Conservation (phyloP, 805 yeast species). For the Candida ponderosae region DNA sequence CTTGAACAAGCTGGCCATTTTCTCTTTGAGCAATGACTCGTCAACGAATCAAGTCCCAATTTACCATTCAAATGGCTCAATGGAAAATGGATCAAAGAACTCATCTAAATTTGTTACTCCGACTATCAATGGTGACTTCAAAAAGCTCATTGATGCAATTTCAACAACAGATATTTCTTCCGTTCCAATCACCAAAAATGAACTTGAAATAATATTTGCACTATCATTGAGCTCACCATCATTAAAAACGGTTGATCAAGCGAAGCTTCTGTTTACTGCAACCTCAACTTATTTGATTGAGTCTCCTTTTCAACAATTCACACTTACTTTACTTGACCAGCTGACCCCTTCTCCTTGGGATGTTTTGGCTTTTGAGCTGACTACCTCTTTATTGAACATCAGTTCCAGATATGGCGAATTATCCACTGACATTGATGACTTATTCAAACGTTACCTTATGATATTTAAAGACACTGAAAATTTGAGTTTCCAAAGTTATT, state of each 20-base stretch:
- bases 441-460: slow-evolving; percentile 20
- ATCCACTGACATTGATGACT: slow-evolving; percentile 6
- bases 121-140: slow-evolving; percentile 11
- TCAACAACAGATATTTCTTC: slow-evolving; percentile 9
- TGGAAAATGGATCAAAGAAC: neutral
- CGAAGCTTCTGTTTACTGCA: slow-evolving; percentile 29
- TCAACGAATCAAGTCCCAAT: slow-evolving; percentile 2
- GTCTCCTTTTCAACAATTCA: slow-evolving; percentile 42
- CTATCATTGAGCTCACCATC: slow-evolving; percentile 30
- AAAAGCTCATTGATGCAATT: slow-evolving; percentile 12
- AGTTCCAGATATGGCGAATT: slow-evolving; percentile 21
- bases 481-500: slow-evolving; percentile 14
- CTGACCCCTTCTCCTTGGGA: slow-evolving; percentile 32
- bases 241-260: slow-evolving; percentile 28
- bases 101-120: too few relatives aligned
- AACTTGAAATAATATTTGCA: slow-evolving; percentile 46
- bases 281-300: slow-evolving; percentile 41
- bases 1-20: slow-evolving; percentile 16
- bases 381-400: slow-evolving; percentile 21
- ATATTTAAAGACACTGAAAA: slow-evolving; percentile 7
- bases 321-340: slow-evolving; percentile 26
- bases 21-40: slow-evolving; percentile 11
- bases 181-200: slow-evolving; percentile 32
- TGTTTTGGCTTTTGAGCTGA: slow-evolving; percentile 25
- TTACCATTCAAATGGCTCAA: neutral